A percentile compares a stretch with the other conserved stretches of the same genome.
Evolutionary conservation across 192 early-diverging fungal species (phyloP).

Genomic region (Podila epigama): DNA sequence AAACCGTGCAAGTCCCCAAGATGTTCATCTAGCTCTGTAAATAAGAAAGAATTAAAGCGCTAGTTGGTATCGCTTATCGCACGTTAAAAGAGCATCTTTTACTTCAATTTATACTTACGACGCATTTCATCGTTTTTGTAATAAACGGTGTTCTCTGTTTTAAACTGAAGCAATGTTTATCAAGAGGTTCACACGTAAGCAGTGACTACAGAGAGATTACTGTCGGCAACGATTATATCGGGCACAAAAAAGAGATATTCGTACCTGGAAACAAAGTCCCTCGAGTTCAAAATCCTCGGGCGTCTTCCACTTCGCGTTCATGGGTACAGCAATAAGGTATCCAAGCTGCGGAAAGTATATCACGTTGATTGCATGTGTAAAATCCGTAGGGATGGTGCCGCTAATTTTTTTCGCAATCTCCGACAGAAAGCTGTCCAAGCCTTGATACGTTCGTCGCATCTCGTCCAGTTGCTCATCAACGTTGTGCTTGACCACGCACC

Average conservation of each 20-base stretch:
- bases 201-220: too few relatives aligned
- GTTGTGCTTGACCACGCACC: slow-evolving; percentile 65
- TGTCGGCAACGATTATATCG: not conserved
- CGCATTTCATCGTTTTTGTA: slow-evolving; percentile 71
- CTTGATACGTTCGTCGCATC: slow-evolving; percentile 69
- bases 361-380: slow-evolving; percentile 66
- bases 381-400: slow-evolving; percentile 55
- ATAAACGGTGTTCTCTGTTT: slow-evolving; percentile 67
- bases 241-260: not conserved
- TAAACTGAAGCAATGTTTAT: slow-evolving; percentile 62
- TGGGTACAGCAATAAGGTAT: slow-evolving; percentile 75
- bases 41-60: not conserved
- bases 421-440: slow-evolving; percentile 71
- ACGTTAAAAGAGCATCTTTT: not conserved
- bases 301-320: slow-evolving; percentile 53
- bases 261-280: slow-evolving; percentile 68
- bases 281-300: slow-evolving; percentile 54
- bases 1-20: slow-evolving; percentile 87
- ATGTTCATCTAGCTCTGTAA: slow-evolving; percentile 74
- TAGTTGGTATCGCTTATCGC: too few relatives aligned
- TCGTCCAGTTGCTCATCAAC: slow-evolving; percentile 68
- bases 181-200: not conserved
- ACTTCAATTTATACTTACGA: slow-evolving; percentile 31
- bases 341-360: slow-evolving; percentile 87
- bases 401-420: slow-evolving; percentile 67